A percentile compares a stretch with the other conserved stretches of the same genome.
phyloP scores from a whole-genome alignment of 345 rosid genomes.

The Rhizophora apiculata region DNA sequence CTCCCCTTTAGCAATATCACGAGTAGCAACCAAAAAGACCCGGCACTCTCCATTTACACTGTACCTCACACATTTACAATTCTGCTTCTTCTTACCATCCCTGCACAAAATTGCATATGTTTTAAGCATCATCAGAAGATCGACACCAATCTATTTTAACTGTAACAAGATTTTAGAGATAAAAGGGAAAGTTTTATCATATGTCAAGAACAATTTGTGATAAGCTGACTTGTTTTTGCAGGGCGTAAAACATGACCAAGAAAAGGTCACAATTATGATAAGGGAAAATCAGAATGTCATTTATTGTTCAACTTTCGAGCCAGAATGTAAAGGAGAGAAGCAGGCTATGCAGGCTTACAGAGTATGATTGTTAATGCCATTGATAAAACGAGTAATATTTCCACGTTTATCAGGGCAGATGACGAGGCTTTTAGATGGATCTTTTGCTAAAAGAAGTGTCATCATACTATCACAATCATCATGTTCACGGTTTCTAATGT shows the following conservation, averaged over 20 bases:
- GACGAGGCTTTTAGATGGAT: conserved; percentile 65
- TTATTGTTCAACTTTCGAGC: neutral
- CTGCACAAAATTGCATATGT: conserved; percentile 48
- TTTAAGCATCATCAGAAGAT: conserved; percentile 19
- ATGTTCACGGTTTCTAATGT: conserved; percentile 60
- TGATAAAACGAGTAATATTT: conserved; percentile 85
- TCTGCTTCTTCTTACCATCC: conserved; percentile 86
- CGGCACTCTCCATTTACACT: conserved; percentile 73
- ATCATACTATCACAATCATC: conserved; percentile 91
- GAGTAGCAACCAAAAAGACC: conserved; percentile 83
- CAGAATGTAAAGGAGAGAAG: conserved; percentile 9
- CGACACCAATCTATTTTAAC: neutral
- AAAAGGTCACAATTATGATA: neutral
- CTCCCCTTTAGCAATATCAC: conserved; percentile 80
- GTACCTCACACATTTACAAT: conserved; percentile 93
- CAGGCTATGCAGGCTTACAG: conserved; percentile 46
- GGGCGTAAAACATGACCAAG: neutral
- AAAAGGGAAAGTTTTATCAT: conserved; percentile 2
- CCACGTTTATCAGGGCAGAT: conserved; percentile 88
- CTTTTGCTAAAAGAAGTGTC: conserved; percentile 74
- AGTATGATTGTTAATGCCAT: conserved; percentile 83
- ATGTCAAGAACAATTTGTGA: neutral
- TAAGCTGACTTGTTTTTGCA: neutral
- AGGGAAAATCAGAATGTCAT: conserved; percentile 2
- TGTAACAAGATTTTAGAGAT: neutral